A percentile compares a stretch with the other conserved stretches of the same genome.
Conservation (phyloP, 306 rosid genomes). For the Citrullus amarus region DNA sequence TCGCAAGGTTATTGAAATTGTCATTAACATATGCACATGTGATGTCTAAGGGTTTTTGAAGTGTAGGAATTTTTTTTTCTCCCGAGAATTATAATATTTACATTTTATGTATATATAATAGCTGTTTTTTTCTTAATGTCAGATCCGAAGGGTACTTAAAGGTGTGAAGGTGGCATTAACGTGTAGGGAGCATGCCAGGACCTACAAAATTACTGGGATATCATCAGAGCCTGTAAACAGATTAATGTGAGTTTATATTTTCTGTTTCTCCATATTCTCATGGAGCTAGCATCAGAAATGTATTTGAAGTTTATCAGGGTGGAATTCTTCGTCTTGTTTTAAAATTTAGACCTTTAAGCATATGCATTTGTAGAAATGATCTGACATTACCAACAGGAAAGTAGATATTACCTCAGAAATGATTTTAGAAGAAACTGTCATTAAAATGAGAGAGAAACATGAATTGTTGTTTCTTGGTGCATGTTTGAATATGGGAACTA, state of each 20-base stretch:
- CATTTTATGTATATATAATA: background rate
- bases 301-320: background rate
- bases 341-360: background rate
- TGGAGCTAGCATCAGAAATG: background rate
- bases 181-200: slow-evolving; percentile 2
- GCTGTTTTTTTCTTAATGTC: background rate
- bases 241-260: slow-evolving; percentile 32
- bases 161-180: slow-evolving; percentile 31
- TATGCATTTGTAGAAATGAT: background rate
- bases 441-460: background rate
- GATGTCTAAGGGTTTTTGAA: background rate
- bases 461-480: background rate
- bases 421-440: background rate
- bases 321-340: background rate
- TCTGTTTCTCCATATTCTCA: background rate
- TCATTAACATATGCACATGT: background rate
- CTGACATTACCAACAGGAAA: background rate
- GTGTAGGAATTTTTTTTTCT: background rate
- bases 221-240: slow-evolving; percentile 27
- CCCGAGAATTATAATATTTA: background rate
- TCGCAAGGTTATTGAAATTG: background rate
- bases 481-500: background rate
- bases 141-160: slow-evolving; percentile 42
- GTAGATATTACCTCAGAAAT: background rate
- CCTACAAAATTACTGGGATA: slow-evolving; percentile 31